Percentiles rank a stretch among this genome's conserved stretches.
Evolutionary conservation across 176 grass and related monocot species (phyloP).

Genomic region (Rhynchospora breviuscula): DNA sequence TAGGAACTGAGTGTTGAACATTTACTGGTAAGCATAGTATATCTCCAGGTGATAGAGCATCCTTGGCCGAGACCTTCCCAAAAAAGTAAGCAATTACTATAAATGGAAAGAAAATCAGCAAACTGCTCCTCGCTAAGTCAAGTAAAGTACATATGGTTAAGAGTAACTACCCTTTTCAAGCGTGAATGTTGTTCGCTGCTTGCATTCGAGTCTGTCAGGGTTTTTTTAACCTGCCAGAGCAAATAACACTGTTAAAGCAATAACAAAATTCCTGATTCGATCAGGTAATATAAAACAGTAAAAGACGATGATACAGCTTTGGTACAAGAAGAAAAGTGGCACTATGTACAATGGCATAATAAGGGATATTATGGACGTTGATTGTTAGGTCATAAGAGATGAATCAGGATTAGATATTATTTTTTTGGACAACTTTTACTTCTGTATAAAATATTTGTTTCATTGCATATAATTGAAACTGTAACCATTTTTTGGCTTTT

Average conservation of each 20-base stretch:
- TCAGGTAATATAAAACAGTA: neutral
- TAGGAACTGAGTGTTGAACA: constrained; percentile 32
- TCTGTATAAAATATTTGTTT: too few relatives aligned
- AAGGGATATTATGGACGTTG: too few relatives aligned
- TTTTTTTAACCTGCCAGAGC: constrained; percentile 56
- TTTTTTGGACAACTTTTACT: too few relatives aligned
- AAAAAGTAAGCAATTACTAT: constrained; percentile 35
- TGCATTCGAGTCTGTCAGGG: constrained; percentile 9
- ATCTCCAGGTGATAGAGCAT: constrained; percentile 67
- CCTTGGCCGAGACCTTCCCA: constrained; percentile 72
- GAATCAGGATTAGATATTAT: too few relatives aligned
- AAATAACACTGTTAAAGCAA: neutral
- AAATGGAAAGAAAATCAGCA: neutral
- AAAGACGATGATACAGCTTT: too few relatives aligned
- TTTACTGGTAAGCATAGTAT: constrained; percentile 67
- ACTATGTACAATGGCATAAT: too few relatives aligned
- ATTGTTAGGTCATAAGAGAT: too few relatives aligned
- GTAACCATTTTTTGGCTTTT: too few relatives aligned
- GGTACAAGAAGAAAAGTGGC: too few relatives aligned
- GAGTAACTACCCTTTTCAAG: constrained; percentile 54
- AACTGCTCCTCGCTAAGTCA: neutral
- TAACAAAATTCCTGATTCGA: neutral
- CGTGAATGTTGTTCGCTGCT: constrained; percentile 28
- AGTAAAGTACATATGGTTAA: neutral
- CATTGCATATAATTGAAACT: too few relatives aligned